These are phyloP conservation scores for Tetrapisispora namnaoensis DNA, from an alignment of 805 yeast species.

Conservation along the genomic window DNA sequence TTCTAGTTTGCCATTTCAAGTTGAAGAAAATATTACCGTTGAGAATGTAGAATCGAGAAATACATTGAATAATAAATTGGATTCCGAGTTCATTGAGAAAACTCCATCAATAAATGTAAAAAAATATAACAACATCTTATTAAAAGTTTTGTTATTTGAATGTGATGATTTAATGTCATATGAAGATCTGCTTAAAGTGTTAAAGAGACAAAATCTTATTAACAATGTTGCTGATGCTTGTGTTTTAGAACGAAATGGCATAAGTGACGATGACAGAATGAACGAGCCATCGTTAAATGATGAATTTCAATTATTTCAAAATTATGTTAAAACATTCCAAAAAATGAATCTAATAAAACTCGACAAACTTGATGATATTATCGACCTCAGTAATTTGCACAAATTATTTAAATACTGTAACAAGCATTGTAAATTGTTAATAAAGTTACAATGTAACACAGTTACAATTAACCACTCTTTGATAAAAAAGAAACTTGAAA, in stretches of 20 bases:
- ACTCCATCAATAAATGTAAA: not conserved
- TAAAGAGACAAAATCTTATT: not conserved
- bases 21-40: not conserved
- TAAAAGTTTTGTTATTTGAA: not conserved
- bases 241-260: not conserved
- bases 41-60: not conserved
- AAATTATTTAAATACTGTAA: conserved; percentile 7
- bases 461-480: conserved; percentile 7
- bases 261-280: not conserved
- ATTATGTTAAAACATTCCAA: not conserved
- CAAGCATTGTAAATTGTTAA: conserved; percentile 6
- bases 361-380: not conserved
- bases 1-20: not conserved
- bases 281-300: not conserved
- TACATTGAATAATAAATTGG: not conserved
- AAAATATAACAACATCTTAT: not conserved
- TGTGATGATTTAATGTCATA: not conserved
- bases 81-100: not conserved
- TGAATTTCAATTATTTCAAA: not conserved
- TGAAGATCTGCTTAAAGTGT: not conserved
- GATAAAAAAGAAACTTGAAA: conserved; percentile 5
- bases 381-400: conserved; percentile 6
- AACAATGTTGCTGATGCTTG: not conserved
- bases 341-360: not conserved
- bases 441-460: conserved; percentile 10